A percentile compares a stretch with the other conserved stretches of the same genome.
Conservation (phyloP, 441 rosid species). For the Euphorbia celastroides region DNA sequence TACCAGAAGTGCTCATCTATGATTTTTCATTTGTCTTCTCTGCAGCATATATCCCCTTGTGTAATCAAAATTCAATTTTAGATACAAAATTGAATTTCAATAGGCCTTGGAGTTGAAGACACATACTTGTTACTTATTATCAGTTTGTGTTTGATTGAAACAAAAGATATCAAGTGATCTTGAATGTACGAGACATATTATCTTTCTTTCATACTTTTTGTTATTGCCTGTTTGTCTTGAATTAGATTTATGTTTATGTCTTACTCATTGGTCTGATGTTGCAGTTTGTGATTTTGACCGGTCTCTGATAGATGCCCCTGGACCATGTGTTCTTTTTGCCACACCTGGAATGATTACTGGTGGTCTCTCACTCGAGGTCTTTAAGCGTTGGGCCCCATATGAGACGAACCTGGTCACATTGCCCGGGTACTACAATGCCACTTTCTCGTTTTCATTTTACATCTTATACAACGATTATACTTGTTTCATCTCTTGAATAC, state of each 20-base stretch:
- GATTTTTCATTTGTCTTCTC: background rate
- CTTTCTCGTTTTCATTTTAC: slow-evolving; percentile 8
- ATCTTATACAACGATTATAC: background rate
- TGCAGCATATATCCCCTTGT: background rate
- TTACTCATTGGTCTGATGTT: slow-evolving; percentile 23
- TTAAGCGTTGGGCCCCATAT: slow-evolving; percentile 93
- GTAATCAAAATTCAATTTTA: background rate
- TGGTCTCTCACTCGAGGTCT: slow-evolving; percentile 92
- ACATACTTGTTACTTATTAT: no score
- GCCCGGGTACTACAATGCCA: slow-evolving; percentile 63
- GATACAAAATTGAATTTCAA: background rate
- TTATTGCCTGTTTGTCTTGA: background rate
- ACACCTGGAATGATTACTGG: slow-evolving; percentile 98
- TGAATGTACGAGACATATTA: background rate
- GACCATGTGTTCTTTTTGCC: slow-evolving; percentile 97
- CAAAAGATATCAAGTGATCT: background rate
- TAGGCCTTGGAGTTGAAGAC: no score
- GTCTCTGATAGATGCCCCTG: slow-evolving; percentile 70
- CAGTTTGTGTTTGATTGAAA: background rate
- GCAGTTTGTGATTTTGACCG: slow-evolving; percentile 79
- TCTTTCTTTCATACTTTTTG: background rate
- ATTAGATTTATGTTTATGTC: slow-evolving; percentile 3
- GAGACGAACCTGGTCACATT: slow-evolving; percentile 71
- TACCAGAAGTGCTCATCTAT: background rate
- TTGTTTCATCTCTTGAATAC: background rate